Percentiles rank a stretch among this genome's conserved stretches.
phyloP scores from a whole-genome alignment of 2,329 filamentous ascomycete species.

The Exophiala sp. region DNA sequence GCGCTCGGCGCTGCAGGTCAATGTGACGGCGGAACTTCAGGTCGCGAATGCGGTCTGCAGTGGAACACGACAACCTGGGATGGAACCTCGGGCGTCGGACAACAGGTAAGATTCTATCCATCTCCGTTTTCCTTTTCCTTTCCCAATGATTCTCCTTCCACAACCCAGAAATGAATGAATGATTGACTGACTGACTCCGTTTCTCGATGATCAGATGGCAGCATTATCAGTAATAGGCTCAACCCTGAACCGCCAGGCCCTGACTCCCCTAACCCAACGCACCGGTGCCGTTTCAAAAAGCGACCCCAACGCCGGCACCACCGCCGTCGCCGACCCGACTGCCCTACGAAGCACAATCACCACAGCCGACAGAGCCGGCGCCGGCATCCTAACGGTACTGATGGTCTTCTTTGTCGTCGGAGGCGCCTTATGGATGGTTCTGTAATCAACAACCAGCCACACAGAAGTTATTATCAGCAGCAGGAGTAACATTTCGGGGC shows the following conservation, averaged over 20 bases:
- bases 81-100: constrained; percentile 35
- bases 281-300: constrained; percentile 52
- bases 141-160: too few relatives aligned
- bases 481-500: too few relatives aligned
- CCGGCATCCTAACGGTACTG: constrained; percentile 35
- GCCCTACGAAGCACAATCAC: constrained; percentile 23
- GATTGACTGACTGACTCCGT: too few relatives aligned
- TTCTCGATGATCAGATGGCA: too few relatives aligned
- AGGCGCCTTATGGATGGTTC: constrained; percentile 22
- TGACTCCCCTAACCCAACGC: constrained; percentile 46
- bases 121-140: constrained; percentile 4
- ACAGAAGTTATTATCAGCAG: too few relatives aligned
- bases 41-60: constrained; percentile 42
- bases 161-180: too few relatives aligned
- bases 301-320: constrained; percentile 34
- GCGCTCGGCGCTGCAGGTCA: constrained; percentile 51
- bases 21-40: constrained; percentile 46
- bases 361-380: constrained; percentile 37
- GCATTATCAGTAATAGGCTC: constrained; percentile 59
- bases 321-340: constrained; percentile 13
- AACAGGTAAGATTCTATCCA: constrained; percentile 34
- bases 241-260: constrained; percentile 46
- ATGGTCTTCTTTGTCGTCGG: constrained; percentile 28
- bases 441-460: too few relatives aligned
- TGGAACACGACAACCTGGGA: constrained; percentile 39